Conservation (phyloP, 306 rosid genomes). For the Arachis hypogaea region DNA sequence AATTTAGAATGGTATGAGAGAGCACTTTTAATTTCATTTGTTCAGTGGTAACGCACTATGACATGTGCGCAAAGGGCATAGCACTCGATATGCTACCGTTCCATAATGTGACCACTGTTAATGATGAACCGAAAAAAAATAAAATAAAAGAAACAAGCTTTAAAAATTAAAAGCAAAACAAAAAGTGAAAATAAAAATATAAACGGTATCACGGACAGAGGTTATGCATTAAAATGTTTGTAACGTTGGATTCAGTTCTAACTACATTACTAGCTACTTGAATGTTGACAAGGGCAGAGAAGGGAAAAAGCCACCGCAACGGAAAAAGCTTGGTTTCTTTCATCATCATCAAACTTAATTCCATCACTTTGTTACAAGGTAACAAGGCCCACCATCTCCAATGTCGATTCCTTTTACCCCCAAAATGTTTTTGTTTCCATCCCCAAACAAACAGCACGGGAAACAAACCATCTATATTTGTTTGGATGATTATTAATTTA, state of each 20-base stretch:
- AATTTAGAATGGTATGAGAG: constrained; percentile 18
- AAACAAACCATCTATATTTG: background rate
- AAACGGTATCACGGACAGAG: constrained; percentile 43
- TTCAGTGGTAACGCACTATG: constrained; percentile 34
- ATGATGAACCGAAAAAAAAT: background rate
- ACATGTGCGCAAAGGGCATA: constrained; percentile 47
- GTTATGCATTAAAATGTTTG: constrained; percentile 36
- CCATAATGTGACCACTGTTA: constrained; percentile 38
- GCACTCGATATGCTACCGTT: constrained; percentile 51
- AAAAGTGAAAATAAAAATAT: background rate
- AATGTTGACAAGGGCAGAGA: constrained; percentile 13
- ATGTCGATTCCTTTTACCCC: background rate
- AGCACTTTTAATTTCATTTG: constrained; percentile 25
- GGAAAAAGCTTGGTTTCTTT: constrained; percentile 12
- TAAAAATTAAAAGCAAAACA: too few relatives aligned
- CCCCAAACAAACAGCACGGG: background rate
- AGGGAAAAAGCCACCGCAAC: constrained; percentile 6
- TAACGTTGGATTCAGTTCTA: constrained; percentile 44
- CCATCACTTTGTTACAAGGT: constrained; percentile 37
- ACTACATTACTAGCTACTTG: constrained; percentile 2
- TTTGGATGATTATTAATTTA: background rate
- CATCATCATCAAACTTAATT: too few relatives aligned
- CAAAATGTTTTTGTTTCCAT: constrained; percentile 7
- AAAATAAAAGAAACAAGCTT: too few relatives aligned
- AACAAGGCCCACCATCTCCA: constrained; percentile 25